phyloP scores from a whole-genome alignment of 176 grass and related monocot species.

The Raddia distichophylla region DNA sequence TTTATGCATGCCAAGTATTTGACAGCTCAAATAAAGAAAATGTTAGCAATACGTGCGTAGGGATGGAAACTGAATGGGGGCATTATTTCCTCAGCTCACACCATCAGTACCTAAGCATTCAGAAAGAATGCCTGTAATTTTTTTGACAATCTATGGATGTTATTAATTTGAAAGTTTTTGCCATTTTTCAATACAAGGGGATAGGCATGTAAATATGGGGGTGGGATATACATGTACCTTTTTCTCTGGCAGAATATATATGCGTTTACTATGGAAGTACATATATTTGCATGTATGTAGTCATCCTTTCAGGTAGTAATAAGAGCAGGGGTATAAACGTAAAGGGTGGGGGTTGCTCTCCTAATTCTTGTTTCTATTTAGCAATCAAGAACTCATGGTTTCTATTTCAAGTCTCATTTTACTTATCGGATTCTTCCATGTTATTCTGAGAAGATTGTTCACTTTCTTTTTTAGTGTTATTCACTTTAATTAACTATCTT shows the following conservation, averaged over 20 bases:
- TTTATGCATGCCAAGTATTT: conserved; percentile 19
- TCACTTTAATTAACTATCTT: conserved; percentile 37
- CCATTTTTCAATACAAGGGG: not conserved
- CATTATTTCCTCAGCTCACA: not conserved
- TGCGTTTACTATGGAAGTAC: not conserved
- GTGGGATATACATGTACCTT: not conserved
- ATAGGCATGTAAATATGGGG: not conserved
- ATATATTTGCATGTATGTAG: conserved; percentile 23
- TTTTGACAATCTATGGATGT: not conserved
- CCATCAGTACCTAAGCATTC: not conserved
- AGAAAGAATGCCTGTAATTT: not conserved
- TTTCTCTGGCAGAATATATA: not conserved
- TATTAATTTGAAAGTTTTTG: not conserved
- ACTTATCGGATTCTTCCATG: not conserved
- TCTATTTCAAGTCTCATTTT: conserved; percentile 1
- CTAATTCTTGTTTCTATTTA: conserved; percentile 16
- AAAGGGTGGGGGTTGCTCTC: not conserved
- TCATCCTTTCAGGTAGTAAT: not conserved
- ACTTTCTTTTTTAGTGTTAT: conserved; percentile 15
- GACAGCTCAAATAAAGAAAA: not conserved
- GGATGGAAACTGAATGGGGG: not conserved
- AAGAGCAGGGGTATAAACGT: not conserved
- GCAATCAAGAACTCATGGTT: not conserved
- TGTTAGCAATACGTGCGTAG: not conserved
- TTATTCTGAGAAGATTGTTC: conserved; percentile 23